phyloP scores from a whole-genome alignment of 1,139 yeast species.

The Suhomyces bolitotheri region DNA sequence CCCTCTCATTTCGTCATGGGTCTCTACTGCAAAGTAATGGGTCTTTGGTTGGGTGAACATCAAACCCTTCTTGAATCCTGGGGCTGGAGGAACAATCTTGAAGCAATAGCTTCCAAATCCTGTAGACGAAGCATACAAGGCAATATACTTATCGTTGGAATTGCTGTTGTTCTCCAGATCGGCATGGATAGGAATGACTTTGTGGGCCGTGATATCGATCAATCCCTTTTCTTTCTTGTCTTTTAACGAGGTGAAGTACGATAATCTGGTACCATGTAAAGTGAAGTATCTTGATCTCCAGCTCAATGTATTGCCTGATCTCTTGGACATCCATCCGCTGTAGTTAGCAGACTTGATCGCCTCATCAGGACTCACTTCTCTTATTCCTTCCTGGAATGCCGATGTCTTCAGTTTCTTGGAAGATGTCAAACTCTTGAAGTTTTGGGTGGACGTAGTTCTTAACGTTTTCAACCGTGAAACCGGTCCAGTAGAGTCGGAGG shows the following conservation, averaged over 20 bases:
- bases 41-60: slow-evolving; percentile 96
- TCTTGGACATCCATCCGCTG: slow-evolving; percentile 96
- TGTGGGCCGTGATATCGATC: slow-evolving; percentile 93
- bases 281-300: slow-evolving; percentile 93
- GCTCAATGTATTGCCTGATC: slow-evolving; percentile 77
- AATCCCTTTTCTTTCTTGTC: slow-evolving; percentile 88
- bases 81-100: slow-evolving; percentile 94
- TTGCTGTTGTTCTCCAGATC: slow-evolving; percentile 60
- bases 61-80: slow-evolving; percentile 92
- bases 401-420: slow-evolving; percentile 70
- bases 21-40: slow-evolving; percentile 93
- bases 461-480: slow-evolving; percentile 41
- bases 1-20: slow-evolving; percentile 84
- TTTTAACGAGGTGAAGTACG: slow-evolving; percentile 78
- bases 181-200: slow-evolving; percentile 63
- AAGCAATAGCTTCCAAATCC: slow-evolving; percentile 93
- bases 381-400: slow-evolving; percentile 91
- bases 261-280: slow-evolving; percentile 87
- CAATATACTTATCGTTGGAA: slow-evolving; percentile 72
- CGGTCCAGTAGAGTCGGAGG: slow-evolving; percentile 30
- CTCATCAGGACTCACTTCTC: slow-evolving; percentile 71
- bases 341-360: slow-evolving; percentile 74
- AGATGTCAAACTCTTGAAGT: slow-evolving; percentile 43
- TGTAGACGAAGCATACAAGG: slow-evolving; percentile 87
- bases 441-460: slow-evolving; percentile 46